These are phyloP conservation scores for Staphylotrichum tortipilum DNA, from an alignment of 495 filamentous ascomycete species.

Conservation along the genomic window DNA sequence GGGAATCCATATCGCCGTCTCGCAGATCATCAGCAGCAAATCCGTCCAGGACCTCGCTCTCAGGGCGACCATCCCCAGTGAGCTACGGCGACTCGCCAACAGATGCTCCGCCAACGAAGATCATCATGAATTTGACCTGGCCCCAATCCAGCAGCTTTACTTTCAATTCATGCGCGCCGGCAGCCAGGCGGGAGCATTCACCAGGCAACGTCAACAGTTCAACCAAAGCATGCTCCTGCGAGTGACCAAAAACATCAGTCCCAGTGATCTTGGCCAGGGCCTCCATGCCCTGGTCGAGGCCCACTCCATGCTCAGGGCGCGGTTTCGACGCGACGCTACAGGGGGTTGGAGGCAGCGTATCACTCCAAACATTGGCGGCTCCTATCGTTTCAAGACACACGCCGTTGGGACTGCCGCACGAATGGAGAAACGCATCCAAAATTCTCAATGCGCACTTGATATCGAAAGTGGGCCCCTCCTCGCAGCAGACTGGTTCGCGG, in stretches of 20 bases:
- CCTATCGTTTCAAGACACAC: constrained; percentile 20
- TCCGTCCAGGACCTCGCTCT: constrained; percentile 17
- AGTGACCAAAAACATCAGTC: constrained; percentile 30
- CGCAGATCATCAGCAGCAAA: constrained; percentile 17
- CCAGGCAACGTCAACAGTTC: constrained; percentile 44
- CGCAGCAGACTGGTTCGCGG: constrained; percentile 18
- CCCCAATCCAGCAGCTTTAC: constrained; percentile 55
- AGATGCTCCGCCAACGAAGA: constrained; percentile 8
- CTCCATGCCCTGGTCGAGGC: constrained; percentile 43
- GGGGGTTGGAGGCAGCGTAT: constrained; percentile 26
- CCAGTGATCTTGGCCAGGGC: constrained; percentile 29
- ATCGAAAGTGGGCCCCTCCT: constrained; percentile 30
- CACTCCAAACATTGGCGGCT: constrained; percentile 11
- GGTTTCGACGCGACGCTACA: constrained; percentile 32
- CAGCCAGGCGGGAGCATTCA: neutral
- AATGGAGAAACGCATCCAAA: constrained; percentile 17
- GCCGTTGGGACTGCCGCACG: constrained; percentile 5
- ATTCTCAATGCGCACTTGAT: constrained; percentile 24
- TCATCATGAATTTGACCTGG: constrained; percentile 29
- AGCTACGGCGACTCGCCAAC: neutral
- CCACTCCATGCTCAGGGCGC: constrained; percentile 57
- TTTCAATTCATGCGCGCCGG: constrained; percentile 28
- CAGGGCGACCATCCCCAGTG: constrained; percentile 1
- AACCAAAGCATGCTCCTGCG: constrained; percentile 54
- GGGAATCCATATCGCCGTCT: constrained; percentile 12